Conservation (phyloP, 2,329 filamentous ascomycete species). For the Dactylellina haptotyla region DNA sequence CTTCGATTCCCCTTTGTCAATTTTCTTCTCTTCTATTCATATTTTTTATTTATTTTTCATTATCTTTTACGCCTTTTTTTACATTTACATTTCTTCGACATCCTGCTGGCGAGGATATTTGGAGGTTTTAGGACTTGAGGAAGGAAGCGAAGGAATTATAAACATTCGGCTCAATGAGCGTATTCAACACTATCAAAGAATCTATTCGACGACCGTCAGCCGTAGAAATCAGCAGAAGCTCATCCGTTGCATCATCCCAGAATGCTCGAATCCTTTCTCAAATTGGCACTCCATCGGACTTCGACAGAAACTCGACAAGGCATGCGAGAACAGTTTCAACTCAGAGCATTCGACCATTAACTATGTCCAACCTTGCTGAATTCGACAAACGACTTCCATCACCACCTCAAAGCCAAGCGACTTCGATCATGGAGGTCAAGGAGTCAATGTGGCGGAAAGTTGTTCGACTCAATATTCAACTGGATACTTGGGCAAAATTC, state of each 20-base stretch:
- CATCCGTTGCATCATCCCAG: conserved; percentile 19
- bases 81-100: background rate
- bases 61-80: conserved; percentile 1
- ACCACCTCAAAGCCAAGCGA: conserved; percentile 29
- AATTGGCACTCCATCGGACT: conserved; percentile 24
- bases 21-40: background rate
- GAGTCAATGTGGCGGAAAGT: conserved; percentile 39
- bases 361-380: conserved; percentile 27
- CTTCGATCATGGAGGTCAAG: conserved; percentile 16
- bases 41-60: conserved; percentile 5
- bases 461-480: conserved; percentile 29
- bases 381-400: conserved; percentile 48
- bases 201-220: conserved; percentile 36
- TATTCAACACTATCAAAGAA: conserved; percentile 39
- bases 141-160: background rate
- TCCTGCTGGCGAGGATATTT: conserved; percentile 42
- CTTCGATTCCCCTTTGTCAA: conserved; percentile 17
- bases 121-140: background rate
- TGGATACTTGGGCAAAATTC: conserved; percentile 45
- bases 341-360: conserved; percentile 36
- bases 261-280: conserved; percentile 27
- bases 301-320: conserved; percentile 23
- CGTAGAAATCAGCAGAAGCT: conserved; percentile 40
- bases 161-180: conserved; percentile 20
- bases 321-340: conserved; percentile 3